Evolutionary conservation across 768 basidiomycete genomes (phyloP).

Genomic region (Multifurca ochricompacta): DNA sequence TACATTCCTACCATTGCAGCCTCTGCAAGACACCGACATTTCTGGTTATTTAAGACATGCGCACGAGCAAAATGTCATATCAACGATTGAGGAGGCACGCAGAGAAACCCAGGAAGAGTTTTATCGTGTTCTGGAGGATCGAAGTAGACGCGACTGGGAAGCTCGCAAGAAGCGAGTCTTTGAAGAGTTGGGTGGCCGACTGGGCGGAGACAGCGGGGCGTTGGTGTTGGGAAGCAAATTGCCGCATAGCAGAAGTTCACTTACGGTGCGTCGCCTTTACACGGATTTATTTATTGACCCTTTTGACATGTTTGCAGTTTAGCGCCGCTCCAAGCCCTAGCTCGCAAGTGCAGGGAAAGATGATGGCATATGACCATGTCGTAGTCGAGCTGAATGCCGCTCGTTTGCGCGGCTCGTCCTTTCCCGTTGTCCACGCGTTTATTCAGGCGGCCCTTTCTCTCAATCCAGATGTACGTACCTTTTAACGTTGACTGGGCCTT

Average conservation of each 20-base stretch:
- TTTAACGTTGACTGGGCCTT: not conserved
- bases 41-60: constrained; percentile 92
- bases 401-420: constrained; percentile 62
- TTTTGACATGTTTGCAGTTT: constrained; percentile 26
- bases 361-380: constrained; percentile 92
- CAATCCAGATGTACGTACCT: constrained; percentile 44
- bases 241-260: constrained; percentile 45
- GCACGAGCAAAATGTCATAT: constrained; percentile 90
- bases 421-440: constrained; percentile 66
- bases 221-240: constrained; percentile 56
- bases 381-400: constrained; percentile 71
- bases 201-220: constrained; percentile 46
- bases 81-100: constrained; percentile 85
- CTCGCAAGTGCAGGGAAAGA: constrained; percentile 82
- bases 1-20: constrained; percentile 85
- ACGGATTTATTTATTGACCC: not conserved
- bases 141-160: constrained; percentile 79
- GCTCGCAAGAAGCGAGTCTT: constrained; percentile 83
- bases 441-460: constrained; percentile 58
- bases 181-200: constrained; percentile 76
- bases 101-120: constrained; percentile 81
- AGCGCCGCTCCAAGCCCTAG: constrained; percentile 48
- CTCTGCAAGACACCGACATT: constrained; percentile 90
- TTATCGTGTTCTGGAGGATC: constrained; percentile 69
- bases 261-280: constrained; percentile 37